Evolutionary conservation across 2,329 filamentous ascomycete species (phyloP).

Genomic region (Orbilia blumenaviensis): DNA sequence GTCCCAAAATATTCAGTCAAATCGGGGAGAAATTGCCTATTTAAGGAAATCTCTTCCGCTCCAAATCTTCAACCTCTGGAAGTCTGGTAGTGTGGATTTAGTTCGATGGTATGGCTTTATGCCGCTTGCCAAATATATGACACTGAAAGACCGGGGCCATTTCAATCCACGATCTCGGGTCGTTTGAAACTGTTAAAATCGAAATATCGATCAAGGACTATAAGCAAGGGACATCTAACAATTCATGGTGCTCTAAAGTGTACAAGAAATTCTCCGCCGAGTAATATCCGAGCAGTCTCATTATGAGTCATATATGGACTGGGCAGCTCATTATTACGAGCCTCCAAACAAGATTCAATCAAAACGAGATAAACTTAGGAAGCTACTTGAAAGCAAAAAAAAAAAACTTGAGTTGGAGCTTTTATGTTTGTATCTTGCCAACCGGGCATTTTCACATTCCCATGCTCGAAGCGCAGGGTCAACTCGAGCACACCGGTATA

Average conservation of each 20-base stretch:
- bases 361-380: background rate
- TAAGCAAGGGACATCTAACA: conserved; percentile 6
- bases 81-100: no score
- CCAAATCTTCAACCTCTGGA: background rate
- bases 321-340: background rate
- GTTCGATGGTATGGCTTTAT: background rate
- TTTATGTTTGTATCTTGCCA: conserved; percentile 19
- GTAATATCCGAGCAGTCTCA: background rate
- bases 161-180: background rate
- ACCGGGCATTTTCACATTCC: conserved; percentile 10
- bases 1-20: background rate
- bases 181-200: background rate
- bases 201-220: background rate
- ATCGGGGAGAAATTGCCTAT: background rate
- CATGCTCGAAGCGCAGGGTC: background rate
- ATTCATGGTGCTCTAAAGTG: conserved; percentile 1
- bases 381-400: background rate
- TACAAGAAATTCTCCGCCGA: conserved; percentile 2
- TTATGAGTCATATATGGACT: background rate
- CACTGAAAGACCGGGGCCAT: background rate
- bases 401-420: background rate
- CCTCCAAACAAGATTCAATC: background rate
- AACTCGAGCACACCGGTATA: background rate
- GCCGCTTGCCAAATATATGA: background rate
- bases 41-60: background rate